These are phyloP conservation scores for Nannochloropsis salina DNA, from an alignment of 108 stramenopile species.

Conservation along the genomic window DNA sequence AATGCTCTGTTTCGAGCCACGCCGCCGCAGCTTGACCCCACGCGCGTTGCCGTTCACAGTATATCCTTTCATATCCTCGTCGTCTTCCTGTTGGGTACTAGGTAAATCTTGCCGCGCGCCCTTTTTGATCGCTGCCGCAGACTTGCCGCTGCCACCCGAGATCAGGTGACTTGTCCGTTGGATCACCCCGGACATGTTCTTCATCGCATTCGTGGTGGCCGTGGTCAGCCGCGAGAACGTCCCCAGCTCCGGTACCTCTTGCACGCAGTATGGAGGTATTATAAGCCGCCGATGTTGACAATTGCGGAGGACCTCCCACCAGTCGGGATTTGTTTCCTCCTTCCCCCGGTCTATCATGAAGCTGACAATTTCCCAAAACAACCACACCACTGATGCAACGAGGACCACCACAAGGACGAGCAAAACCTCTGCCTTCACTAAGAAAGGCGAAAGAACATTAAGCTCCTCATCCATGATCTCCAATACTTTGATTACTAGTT, in stretches of 20 bases:
- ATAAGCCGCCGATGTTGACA: neutral
- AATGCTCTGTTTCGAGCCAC: neutral
- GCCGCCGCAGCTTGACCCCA: neutral
- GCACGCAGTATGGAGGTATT: neutral
- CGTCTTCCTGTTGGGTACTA: too few species aligned
- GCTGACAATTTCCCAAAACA: neutral
- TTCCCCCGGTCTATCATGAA: neutral
- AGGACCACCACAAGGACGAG: neutral
- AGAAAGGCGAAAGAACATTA: neutral
- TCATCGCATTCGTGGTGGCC: neutral
- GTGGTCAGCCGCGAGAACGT: slow-evolving; percentile 8
- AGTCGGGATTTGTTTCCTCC: slow-evolving; percentile 4
- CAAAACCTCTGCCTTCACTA: neutral
- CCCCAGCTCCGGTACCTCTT: neutral
- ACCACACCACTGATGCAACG: slow-evolving; percentile 10
- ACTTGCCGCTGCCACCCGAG: neutral
- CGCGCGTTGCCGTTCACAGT: neutral
- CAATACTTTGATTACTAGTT: too few species aligned
- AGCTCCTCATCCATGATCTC: neutral
- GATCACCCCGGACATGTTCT: neutral
- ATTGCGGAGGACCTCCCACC: slow-evolving; percentile 12
- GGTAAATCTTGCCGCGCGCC: neutral
- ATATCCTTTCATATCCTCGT: too few species aligned
- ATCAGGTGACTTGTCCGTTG: neutral
- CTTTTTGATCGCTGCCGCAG: slow-evolving; percentile 6